Evolutionary conservation across 164 flowering plant genomes (phyloP), one percentile per base, ranked within the genome.

Genomic region (Berberis vulgaris): DNA sequence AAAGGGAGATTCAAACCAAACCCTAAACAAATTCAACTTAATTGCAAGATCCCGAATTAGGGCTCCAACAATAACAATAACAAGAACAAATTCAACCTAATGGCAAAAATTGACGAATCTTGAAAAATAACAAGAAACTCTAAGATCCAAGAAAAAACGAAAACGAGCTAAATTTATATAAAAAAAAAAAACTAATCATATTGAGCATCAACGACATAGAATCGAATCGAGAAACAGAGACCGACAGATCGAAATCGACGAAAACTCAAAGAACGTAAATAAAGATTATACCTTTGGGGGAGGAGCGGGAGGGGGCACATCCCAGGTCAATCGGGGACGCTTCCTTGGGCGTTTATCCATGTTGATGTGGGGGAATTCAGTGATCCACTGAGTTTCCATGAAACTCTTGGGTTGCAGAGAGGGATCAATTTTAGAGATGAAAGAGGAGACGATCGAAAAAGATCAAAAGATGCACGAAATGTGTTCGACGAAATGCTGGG

Each of bases 331-430:
- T 43, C 97, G 79, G 50, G 84, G 83, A 47, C 84, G 73, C 65
- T 89, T 89, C 59, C 91, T 78, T 2, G 94, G 97, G 12, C 94
- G 85, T 61, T 79, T 84, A 55, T 86, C 94, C 85, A 83, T 82
- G 67, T 74, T 84, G 40, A 71, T 77, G 45, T 81, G 88, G 0
- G 87, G 85, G 54, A 83, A 82, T 39, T 86, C 97, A 9, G 79
- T 70, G 1, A 85, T 81, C 71, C 85, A 70, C 65, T 86, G 87
- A 42, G 85, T 86, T 76, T 84, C 97, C 94, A 89, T 87, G 55
- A 57, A 68, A 43, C 45, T 56, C 8, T 7, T 42, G 1, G 26
- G 26, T 26, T 26, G 26, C 26, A 26, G 26, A 26, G 26, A 26
- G 26, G 26, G 26, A 26, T 26, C 26, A 26, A 26, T 26, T 26